A percentile compares a stretch with the other conserved stretches of the same genome.
Evolutionary conservation across 805 yeast species (phyloP).

Genomic region (Pichia cabralensis): DNA sequence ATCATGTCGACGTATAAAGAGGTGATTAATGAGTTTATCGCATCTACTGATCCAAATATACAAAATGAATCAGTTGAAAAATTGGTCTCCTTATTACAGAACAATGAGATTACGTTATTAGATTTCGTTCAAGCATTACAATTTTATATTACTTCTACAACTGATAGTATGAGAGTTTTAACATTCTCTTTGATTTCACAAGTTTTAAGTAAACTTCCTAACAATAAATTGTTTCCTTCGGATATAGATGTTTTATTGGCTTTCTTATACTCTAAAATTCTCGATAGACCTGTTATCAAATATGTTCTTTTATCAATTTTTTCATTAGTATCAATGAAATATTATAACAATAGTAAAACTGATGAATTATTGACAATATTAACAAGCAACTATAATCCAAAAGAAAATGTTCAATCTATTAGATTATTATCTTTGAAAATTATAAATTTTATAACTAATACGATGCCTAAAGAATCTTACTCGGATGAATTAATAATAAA

Average conservation of each 20-base stretch:
- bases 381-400: constrained; percentile 39
- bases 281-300: constrained; percentile 46
- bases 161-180: constrained; percentile 29
- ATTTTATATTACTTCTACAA: constrained; percentile 38
- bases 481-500: constrained; percentile 36
- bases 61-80: background rate
- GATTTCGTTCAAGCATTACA: constrained; percentile 10
- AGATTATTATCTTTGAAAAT: constrained; percentile 51
- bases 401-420: constrained; percentile 48
- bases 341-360: constrained; percentile 30
- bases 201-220: constrained; percentile 23
- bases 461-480: constrained; percentile 18
- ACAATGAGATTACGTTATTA: constrained; percentile 6
- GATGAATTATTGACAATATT: constrained; percentile 29
- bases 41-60: background rate
- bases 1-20: constrained; percentile 4
- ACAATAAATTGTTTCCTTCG: constrained; percentile 25
- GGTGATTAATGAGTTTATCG: constrained; percentile 5
- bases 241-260: constrained; percentile 41
- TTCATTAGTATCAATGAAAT: constrained; percentile 42
- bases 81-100: constrained; percentile 4
- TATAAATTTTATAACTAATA: constrained; percentile 28
- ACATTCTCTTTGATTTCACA: constrained; percentile 33
- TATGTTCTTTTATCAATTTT: constrained; percentile 46
- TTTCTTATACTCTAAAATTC: constrained; percentile 58